Evolutionary conservation across 1,284 basidiomycete genomes (phyloP).

Genomic region (Agaricales sp.): DNA sequence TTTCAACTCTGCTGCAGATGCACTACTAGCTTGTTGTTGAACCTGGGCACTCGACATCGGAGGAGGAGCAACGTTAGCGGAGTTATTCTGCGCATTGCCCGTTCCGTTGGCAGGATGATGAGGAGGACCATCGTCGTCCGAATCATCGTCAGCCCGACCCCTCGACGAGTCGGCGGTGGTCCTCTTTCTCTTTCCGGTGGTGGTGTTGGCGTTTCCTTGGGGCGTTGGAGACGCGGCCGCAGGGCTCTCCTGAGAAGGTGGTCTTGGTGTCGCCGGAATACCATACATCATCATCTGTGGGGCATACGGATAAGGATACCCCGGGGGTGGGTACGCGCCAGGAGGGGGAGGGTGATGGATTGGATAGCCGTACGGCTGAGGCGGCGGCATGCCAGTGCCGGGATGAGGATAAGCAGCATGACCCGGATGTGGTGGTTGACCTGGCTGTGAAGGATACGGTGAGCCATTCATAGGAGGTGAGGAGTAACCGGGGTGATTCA

Average conservation of each 20-base stretch:
- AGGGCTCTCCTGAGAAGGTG: conserved; percentile 21
- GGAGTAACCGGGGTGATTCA: conserved; percentile 31
- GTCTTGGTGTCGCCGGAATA: conserved; percentile 22
- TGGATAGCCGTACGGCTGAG: conserved; percentile 25
- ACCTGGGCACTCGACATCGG: conserved; percentile 27
- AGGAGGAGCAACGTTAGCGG: conserved; percentile 25
- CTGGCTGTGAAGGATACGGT: not conserved
- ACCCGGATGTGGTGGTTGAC: not conserved
- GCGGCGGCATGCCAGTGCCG: conserved; percentile 28
- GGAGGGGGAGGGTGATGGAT: conserved; percentile 23
- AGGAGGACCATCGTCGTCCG: conserved; percentile 39
- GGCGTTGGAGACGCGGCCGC: conserved; percentile 22
- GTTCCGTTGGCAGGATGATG: not conserved
- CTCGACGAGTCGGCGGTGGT: conserved; percentile 25
- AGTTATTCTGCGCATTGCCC: not conserved
- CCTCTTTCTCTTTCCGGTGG: conserved; percentile 62
- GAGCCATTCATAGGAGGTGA: conserved; percentile 21
- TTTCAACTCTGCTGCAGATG: conserved; percentile 40
- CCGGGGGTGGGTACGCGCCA: conserved; percentile 36
- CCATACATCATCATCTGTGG: conserved; percentile 62
- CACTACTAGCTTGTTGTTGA: conserved; percentile 13
- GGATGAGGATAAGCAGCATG: conserved; percentile 30
- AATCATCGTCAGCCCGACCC: conserved; percentile 32
- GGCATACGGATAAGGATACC: conserved; percentile 49
- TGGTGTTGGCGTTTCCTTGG: conserved; percentile 18